Evolutionary conservation across 495 filamentous ascomycete genomes (phyloP), one percentile per base, ranked within the genome.

Genomic region (Podospora pseudoanserina): DNA sequence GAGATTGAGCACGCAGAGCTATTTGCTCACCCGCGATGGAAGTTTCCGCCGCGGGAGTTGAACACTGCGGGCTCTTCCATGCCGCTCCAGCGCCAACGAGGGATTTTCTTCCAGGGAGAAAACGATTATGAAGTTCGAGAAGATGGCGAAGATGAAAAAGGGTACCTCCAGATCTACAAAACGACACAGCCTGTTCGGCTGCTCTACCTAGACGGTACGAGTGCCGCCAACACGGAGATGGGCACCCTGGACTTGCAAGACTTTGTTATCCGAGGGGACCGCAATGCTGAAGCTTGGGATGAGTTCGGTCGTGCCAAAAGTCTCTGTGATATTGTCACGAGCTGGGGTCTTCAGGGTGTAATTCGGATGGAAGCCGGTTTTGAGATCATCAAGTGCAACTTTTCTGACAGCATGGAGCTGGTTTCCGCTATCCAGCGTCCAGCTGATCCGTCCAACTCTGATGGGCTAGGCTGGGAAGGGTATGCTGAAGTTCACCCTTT

Each of bases 331-430:
- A 72, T 89, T 44, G 81, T 80, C 0, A 74, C 77, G 5, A 65
- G 80, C 13, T 89, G 83, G 84, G 76, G 81, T 0, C 79, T 90
- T 55, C 84, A 90, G 62, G 89, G 89, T 0, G 70, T 90, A 20
- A 70, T 91, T 1, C 83, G 88, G 18, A 90, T 89, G 86, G 89
- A 91, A 68, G 85, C 84, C 30, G 89, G 89, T 0, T 91, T 90
- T 64, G 89, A 91, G 75, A 78, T 91, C 55, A 89, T 91, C 59
- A 76, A 89, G n/a, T 91, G 89, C 74, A 74, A 86, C 39, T 90
- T 90, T 65, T 67, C 69, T 6, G 57, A 75, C 27, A 73, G 74
- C 4, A 67, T 78, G 18, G 67, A 68, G 61, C 69, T 76, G 9
- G 34, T 75, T 13, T 66, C 66, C 1, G 65, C 70, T 13, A 60